Conservation (phyloP, 129 eudicot species). For the Heracleum sosnowskyi region DNA sequence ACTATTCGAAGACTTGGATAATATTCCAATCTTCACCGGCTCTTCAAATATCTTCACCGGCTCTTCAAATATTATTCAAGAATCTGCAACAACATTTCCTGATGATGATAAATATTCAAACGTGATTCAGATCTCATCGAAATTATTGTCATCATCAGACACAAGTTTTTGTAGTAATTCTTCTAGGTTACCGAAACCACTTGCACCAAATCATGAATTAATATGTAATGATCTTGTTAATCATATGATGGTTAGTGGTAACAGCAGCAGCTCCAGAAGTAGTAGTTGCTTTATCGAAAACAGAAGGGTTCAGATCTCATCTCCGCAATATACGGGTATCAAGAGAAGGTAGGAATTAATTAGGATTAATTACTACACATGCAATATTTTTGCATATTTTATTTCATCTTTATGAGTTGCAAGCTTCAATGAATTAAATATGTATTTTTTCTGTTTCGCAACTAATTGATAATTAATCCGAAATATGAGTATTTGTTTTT, state of each 20-base stretch:
- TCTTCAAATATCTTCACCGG: background rate
- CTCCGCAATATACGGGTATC: conserved; percentile 88
- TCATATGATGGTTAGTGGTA: conserved; percentile 16
- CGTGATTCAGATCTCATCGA: conserved; percentile 64
- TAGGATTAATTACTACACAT: conserved; percentile 11
- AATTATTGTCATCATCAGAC: background rate
- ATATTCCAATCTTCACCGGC: background rate
- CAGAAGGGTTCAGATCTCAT: conserved; percentile 62
- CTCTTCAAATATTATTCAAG: background rate
- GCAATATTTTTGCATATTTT: background rate
- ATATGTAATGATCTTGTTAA: conserved; percentile 5
- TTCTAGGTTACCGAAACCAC: conserved; percentile 4
- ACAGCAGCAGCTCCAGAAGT: conserved; percentile 19
- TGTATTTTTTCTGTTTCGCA: background rate
- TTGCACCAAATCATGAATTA: conserved; percentile 8
- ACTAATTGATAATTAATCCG: background rate
- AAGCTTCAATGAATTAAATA: background rate
- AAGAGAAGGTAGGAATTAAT: conserved; percentile 48
- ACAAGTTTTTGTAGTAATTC: conserved; percentile 9
- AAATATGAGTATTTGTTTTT: background rate
- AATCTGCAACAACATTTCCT: conserved; percentile 2
- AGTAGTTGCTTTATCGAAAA: conserved; percentile 37
- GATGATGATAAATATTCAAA: conserved; percentile 28
- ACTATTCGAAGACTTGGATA: conserved; percentile 19
- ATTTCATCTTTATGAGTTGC: background rate